Evolutionary conservation across 495 filamentous ascomycete genomes (phyloP), one percentile per base, ranked within the genome.

Genomic region (Xanthoparmelia taractica): DNA sequence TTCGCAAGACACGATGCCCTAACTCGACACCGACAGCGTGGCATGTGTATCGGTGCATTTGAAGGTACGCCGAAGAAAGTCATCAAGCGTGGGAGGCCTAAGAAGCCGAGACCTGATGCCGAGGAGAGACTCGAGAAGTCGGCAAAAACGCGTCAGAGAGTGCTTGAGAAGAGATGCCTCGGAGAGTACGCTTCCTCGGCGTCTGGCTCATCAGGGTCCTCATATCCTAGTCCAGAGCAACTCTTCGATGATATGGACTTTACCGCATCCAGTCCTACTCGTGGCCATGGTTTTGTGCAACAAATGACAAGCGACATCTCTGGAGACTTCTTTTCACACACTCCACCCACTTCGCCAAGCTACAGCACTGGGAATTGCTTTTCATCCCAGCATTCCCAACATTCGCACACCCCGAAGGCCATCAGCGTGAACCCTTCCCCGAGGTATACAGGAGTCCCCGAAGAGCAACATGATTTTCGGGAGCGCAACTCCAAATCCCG

Each of bases 1-100:
- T 97, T 97, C 71, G 91, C 92, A 18, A 82, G 94, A 61, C 92
- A 96, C 69, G 94, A 98, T 76, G 94, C 94, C 59, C 79, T 98
- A 38, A 97, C 94, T 48, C 82, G 94, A 48, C 94, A 98, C 73
- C 84, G 92, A 31, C 94, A 97, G 73, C 84, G 94, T 12, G 93
- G 92, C 37, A 94, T 94, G 86, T 98, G 94, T 74, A 84, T 91
- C 50, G 95, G 95, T 45, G 92, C 89, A 4, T 92, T 96, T 68
- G 90, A 91, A 65, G 90, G 89, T 18, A 81, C 91, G 57, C 83
- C 89, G 25, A 87, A 87, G 68, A 88, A 87, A 66, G 79, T 79
- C 13, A 84, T 82, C 25, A 87, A 87, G 66, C 83, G 86, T 55
- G 86, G 86, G 60, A 77, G 86, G 47, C 86, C 86, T 23, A 86